Evolutionary conservation across 441 rosid species (phyloP), one percentile per base, ranked within the genome.

Genomic region (Corymbia citriodora): DNA sequence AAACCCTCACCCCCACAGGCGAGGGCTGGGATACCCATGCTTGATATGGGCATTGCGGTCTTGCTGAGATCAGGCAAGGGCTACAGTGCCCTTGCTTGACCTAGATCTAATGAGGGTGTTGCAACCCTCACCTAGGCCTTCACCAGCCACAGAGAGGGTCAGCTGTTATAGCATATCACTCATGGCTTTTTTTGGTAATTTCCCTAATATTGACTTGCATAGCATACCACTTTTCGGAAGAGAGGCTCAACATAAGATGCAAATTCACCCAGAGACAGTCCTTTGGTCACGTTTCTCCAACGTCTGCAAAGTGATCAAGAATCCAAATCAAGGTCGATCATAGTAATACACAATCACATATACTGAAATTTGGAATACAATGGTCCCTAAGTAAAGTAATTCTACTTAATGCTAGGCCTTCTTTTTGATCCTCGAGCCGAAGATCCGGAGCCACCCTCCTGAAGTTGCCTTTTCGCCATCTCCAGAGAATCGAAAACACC

Each of bases 141-240:
- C 8, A 55, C 21, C 5, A 4, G 8, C 59, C 21, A 55, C 0
- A 19, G 25, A 0, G 0, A 55, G 59, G 59, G 25, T 53, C 6
- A 2, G 17, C 6, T 53, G 17, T 2, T 1, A 40, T 40, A 40
- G 45, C n/a, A n/a, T n/a, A n/a, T n/a, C n/a, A n/a, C n/a, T 8
- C 0, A 55, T 8, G 25, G 9, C 10, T 55, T 54, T 54, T 19
- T 54, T 55, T 19, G 25, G 0, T 55, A 19, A 55, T 55, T 55
- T 55, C 59, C 59, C 25, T 10, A 0, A 55, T 54, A 50, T 10
- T 10, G 59, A 55, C 59, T 55, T 1, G 59, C 59, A 92, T 27
- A 25, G 55, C 95, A 89, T 89, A 97, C 99, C 92, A 93, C 92
- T 89, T n/a, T 50, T 45, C 95, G 94, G 9, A 96, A 0, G 25